Evolutionary conservation across 306 rosid genomes (phyloP), one percentile per base, ranked within the genome.

Genomic region (Cercis canadensis): DNA sequence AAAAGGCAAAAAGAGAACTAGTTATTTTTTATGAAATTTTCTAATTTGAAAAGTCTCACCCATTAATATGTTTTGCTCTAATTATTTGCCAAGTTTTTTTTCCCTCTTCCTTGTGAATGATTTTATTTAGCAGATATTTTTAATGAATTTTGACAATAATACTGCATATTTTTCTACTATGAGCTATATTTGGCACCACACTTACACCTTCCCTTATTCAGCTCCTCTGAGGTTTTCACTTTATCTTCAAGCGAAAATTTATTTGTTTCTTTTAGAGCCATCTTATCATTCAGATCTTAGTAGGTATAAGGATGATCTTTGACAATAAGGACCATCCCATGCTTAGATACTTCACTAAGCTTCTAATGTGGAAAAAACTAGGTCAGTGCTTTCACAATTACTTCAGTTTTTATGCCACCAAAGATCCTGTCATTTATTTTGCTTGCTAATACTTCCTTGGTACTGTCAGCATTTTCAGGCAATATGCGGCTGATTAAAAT

Each of bases 121-220:
- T 45, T 14, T 63, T 14, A 29, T 29, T 4, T 31, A 14, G 3
- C 0, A 31, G n/a, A n/a, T n/a, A n/a, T n/a, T 47, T 46, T 15
- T 14, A 7, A 10, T 31, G 5, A n/a, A 13, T 47, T 32, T 65
- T 47, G 70, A 46, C 15, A 15, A 32, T 40, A 65, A 47, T 11
- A 16, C n/a, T 58, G 36, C 37, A 46, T 60, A 63, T n/a, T n/a
- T n/a, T n/a, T n/a, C n/a, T n/a, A n/a, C n/a, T n/a, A 73, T 4
- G 70, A 53, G 71, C 63, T 54, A 53, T 67, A 33, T 47, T 46
- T n/a, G n/a, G n/a, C n/a, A 55, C 43, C 62, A 64, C 31, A 37
- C 50, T 40, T 68, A 36, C 37, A 55, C 63, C 63, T 65, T 62
- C 55, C 44, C 65, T 54, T 50, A 16, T 21, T 19, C 39, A 31